These are phyloP conservation scores for Olyra latifolia DNA, from an alignment of 176 grass and related monocot species.

Conservation along the genomic window DNA sequence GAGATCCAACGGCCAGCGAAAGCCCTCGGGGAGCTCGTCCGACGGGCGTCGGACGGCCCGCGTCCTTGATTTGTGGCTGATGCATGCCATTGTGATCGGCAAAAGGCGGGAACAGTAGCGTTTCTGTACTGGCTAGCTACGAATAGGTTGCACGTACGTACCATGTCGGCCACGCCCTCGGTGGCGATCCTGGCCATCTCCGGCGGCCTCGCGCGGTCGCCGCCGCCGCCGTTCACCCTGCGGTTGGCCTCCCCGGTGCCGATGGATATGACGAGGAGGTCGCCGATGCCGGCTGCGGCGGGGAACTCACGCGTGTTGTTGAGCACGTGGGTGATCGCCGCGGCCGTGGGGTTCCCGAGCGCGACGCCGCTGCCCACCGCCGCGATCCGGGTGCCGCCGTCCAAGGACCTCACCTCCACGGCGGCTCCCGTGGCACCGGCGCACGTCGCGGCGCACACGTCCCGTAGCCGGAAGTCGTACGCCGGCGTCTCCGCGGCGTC, in stretches of 20 bases:
- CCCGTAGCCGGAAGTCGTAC: conserved; percentile 75
- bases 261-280: conserved; percentile 81
- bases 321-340: conserved; percentile 93
- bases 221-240: background rate
- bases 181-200: conserved; percentile 74
- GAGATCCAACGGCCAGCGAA: too few relatives aligned
- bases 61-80: background rate
- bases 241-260: conserved; percentile 48
- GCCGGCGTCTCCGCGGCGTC: conserved; percentile 69
- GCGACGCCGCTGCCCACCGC: conserved; percentile 69
- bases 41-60: too few relatives aligned
- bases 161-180: conserved; percentile 80
- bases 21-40: too few relatives aligned
- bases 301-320: conserved; percentile 95
- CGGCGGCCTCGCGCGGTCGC: conserved; percentile 18
- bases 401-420: conserved; percentile 53
- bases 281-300: conserved; percentile 51
- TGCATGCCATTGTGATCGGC: background rate
- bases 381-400: conserved; percentile 60
- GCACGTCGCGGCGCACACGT: conserved; percentile 86
- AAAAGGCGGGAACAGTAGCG: background rate
- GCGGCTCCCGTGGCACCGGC: conserved; percentile 22
- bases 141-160: conserved; percentile 20
- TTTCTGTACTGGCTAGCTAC: too few relatives aligned
- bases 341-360: conserved; percentile 77